phyloP scores from a whole-genome alignment of 2,329 filamentous ascomycete genomes.

The Dryadomyces sulphureus region DNA sequence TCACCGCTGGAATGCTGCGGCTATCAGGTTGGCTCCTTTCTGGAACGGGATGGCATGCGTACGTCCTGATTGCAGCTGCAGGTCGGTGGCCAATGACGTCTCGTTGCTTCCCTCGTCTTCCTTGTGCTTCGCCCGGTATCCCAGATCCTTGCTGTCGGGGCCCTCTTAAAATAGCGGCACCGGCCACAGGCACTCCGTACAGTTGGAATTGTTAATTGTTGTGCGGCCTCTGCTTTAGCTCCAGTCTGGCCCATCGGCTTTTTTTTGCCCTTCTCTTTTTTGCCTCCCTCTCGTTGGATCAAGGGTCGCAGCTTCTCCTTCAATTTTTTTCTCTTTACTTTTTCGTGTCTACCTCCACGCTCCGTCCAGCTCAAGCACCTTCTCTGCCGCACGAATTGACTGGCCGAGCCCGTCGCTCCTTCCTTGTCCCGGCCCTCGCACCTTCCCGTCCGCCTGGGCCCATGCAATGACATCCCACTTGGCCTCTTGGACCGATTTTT shows the following conservation, averaged over 20 bases:
- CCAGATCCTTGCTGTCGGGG: not conserved
- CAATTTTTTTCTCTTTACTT: not conserved
- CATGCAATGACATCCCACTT: no score
- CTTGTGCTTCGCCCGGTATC: not conserved
- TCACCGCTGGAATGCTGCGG: no score
- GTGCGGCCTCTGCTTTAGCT: not conserved
- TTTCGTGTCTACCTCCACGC: no score
- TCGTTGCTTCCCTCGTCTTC: not conserved
- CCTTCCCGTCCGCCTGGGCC: no score
- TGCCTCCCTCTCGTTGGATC: not conserved
- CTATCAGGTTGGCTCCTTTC: no score
- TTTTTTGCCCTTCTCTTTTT: not conserved
- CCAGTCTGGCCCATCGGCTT: not conserved
- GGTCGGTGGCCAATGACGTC: not conserved
- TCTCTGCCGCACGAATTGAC: not conserved
- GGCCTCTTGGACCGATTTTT: no score
- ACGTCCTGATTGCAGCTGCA: not conserved
- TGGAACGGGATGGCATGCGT: no score
- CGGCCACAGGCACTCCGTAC: not conserved
- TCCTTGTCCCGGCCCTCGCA: no score
- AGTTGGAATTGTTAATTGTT: not conserved
- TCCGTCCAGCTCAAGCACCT: no score
- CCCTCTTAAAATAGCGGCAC: not conserved
- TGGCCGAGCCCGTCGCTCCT: not conserved
- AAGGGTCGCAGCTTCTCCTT: not conserved